Evolutionary conservation across 1,139 yeast genomes (phyloP).

Genomic region (Petasospora rhodanensis): DNA sequence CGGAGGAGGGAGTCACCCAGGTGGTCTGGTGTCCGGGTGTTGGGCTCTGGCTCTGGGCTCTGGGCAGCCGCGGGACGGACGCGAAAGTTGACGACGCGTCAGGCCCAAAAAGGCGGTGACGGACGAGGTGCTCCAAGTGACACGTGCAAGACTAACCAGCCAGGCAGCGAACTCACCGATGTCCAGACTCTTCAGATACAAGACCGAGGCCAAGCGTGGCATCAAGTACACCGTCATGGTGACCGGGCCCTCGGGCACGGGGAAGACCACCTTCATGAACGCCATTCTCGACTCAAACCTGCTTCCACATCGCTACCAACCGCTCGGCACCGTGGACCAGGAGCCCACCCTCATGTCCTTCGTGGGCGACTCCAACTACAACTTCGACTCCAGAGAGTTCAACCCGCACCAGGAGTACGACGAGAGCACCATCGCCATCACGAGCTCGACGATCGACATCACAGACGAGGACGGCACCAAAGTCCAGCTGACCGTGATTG

Average conservation of each 20-base stretch:
- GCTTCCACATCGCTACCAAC: slow-evolving; percentile 53
- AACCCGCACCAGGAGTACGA: slow-evolving; percentile 25
- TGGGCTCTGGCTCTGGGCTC: too few relatives aligned
- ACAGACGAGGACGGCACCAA: slow-evolving; percentile 56
- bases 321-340: slow-evolving; percentile 23
- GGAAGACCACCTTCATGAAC: slow-evolving; percentile 80
- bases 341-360: slow-evolving; percentile 31
- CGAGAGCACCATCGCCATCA: slow-evolving; percentile 45
- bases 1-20: too few relatives aligned
- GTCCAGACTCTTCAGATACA: slow-evolving; percentile 42
- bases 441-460: slow-evolving; percentile 62
- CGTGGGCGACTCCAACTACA: slow-evolving; percentile 29
- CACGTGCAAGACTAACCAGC: too few relatives aligned
- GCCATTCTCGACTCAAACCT: slow-evolving; percentile 62
- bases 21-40: too few relatives aligned
- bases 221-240: slow-evolving; percentile 77
- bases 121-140: too few relatives aligned
- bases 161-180: too few relatives aligned
- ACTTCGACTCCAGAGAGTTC: slow-evolving; percentile 37
- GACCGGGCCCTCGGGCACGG: slow-evolving; percentile 73
- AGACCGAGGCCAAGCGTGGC: slow-evolving; percentile 80
- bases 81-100: too few relatives aligned
- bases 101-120: too few relatives aligned
- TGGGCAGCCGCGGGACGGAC: too few relatives aligned
- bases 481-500: slow-evolving; percentile 57